Conservation (phyloP, 495 filamentous ascomycete species). For the Ascobolus immersus region DNA sequence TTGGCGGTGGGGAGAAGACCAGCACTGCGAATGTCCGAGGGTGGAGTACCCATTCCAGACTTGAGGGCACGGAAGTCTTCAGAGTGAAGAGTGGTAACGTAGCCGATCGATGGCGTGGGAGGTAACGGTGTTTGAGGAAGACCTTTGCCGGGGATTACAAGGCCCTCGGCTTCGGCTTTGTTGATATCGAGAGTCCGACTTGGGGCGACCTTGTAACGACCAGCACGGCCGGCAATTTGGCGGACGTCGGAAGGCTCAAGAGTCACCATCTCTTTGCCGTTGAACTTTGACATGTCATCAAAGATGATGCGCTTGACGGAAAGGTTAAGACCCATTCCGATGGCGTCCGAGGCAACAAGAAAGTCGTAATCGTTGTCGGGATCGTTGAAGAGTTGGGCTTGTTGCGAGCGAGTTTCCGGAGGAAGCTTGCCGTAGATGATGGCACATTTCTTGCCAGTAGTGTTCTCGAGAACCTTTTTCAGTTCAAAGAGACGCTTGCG, state of each 20-base stretch:
- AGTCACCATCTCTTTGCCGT: slow-evolving; percentile 23
- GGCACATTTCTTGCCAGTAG: slow-evolving; percentile 54
- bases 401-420: slow-evolving; percentile 72
- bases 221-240: slow-evolving; percentile 85
- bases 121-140: slow-evolving; percentile 5
- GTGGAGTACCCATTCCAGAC: too few species aligned
- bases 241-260: slow-evolving; percentile 58
- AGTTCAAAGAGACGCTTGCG: slow-evolving; percentile 56
- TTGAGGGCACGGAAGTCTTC: too few species aligned
- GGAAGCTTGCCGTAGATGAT: slow-evolving; percentile 83
- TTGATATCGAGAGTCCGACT: slow-evolving; percentile 14
- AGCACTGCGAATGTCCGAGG: too few species aligned
- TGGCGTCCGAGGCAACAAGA: slow-evolving; percentile 80
- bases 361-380: slow-evolving; percentile 84
- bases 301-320: slow-evolving; percentile 83
- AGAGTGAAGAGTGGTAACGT: slow-evolving; percentile 69
- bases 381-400: slow-evolving; percentile 82
- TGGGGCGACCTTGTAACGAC: slow-evolving; percentile 52
- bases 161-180: slow-evolving; percentile 1
- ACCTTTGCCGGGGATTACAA: slow-evolving; percentile 2
- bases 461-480: slow-evolving; percentile 48
- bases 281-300: slow-evolving; percentile 42
- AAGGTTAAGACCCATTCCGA: slow-evolving; percentile 93
- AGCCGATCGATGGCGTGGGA: slow-evolving; percentile 27
- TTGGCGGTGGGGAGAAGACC: too few species aligned